Conservation (phyloP, 164 flowering plant genomes). For the Chimonanthus praecox region DNA sequence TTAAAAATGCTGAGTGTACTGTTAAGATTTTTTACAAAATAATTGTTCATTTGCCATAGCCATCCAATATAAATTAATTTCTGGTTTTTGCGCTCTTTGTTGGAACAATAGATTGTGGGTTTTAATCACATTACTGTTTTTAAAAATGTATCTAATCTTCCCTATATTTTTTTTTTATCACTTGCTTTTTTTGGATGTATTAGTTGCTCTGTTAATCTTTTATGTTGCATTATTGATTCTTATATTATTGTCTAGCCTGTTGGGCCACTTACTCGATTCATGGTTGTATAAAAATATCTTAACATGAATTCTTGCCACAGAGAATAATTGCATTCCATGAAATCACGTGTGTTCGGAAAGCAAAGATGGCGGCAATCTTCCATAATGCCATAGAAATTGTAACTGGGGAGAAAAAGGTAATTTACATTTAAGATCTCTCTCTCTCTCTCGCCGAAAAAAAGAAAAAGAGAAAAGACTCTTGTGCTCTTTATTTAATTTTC, state of each 20-base stretch:
- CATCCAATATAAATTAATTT: too few species aligned
- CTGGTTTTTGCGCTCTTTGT: too few species aligned
- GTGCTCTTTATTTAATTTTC: too few species aligned
- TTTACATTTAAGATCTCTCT: background rate
- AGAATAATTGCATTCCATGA: constrained; percentile 68
- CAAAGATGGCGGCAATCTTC: constrained; percentile 90
- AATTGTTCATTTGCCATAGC: too few species aligned
- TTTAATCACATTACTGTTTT: too few species aligned
- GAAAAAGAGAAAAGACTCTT: too few species aligned
- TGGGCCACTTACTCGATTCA: background rate
- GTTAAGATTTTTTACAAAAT: too few species aligned
- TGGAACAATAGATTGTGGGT: too few species aligned
- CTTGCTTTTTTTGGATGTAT: background rate
- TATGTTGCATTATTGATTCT: background rate
- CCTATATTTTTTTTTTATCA: background rate
- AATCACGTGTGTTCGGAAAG: constrained; percentile 68
- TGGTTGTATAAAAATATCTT: background rate
- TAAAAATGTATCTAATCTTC: background rate
- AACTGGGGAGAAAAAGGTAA: constrained; percentile 70
- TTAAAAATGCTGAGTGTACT: too few species aligned
- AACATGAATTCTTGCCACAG: constrained; percentile 34
- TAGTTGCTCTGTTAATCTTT: background rate
- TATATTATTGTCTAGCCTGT: background rate
- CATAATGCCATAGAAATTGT: constrained; percentile 92
- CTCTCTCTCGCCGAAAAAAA: background rate